These are phyloP conservation scores for Saccharomyces eubayanus DNA, from an alignment of 805 yeast species.

Conservation along the genomic window DNA sequence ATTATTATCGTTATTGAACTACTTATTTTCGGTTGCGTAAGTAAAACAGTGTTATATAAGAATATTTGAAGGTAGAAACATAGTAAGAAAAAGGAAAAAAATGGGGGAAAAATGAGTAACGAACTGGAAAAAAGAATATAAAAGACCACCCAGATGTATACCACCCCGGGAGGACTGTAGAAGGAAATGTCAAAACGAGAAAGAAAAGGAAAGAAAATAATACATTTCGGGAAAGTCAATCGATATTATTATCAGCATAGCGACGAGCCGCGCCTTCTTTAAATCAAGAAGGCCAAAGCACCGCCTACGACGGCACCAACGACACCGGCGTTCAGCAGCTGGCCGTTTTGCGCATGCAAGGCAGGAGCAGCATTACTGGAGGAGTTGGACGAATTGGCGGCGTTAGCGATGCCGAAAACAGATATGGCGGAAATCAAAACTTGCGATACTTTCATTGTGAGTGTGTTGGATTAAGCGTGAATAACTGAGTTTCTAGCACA, in stretches of 20 bases:
- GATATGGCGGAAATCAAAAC: conserved; percentile 7
- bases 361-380: conserved; percentile 5
- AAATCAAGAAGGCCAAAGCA: conserved; percentile 9
- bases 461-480: neutral
- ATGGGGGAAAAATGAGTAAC: neutral
- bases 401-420: conserved; percentile 3
- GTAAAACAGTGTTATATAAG: neutral
- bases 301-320: conserved; percentile 13
- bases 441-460: conserved; percentile 8
- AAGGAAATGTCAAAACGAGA: neutral
- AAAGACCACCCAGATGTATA: neutral
- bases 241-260: neutral
- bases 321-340: conserved; percentile 4
- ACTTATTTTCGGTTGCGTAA: neutral
- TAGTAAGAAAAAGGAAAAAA: neutral
- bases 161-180: neutral
- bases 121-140: neutral
- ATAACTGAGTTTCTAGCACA: neutral
- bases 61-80: neutral
- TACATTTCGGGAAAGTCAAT: neutral
- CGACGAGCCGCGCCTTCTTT: neutral
- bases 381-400: conserved; percentile 4
- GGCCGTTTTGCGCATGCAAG: neutral
- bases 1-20: neutral
- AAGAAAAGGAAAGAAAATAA: neutral